Evolutionary conservation across 2,329 filamentous ascomycete genomes (phyloP), one percentile per base, ranked within the genome.

Genomic region (Trichophaea hybrida): DNA sequence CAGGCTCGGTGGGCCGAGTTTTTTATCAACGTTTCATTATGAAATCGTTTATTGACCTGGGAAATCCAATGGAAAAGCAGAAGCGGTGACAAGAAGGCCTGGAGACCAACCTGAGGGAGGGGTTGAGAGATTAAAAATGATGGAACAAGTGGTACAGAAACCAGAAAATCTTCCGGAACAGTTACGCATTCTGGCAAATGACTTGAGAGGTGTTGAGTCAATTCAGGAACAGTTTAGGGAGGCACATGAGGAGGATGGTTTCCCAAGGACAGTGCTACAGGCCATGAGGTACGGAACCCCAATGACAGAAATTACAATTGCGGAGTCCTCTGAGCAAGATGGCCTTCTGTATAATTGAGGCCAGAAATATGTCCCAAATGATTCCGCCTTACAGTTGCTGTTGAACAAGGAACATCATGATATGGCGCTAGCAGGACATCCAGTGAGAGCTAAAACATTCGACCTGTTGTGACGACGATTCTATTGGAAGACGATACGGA

Each of bases 1-100:
- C 62, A 70, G 60, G 66, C 60, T 12, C n/a, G 65, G 13, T 71
- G 64, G 66, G 53, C 63, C 4, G 61, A 69, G 59, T n/a, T 56
- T 60, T 10, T 57, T 70, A 8, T 55, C 58, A 6, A n/a, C 35
- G 24, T 69, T 61, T 57, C 51, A 68, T 32, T 69, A 68, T 33
- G 51, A 55, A 38, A 69, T 69, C 33, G 44, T 15, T 5, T 68
- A 62, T 51, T 10, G 54, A 33, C 55, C 63, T 32, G 61, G 61
- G 35, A 59, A 54, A 40, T 13, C 35, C 10, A 31, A 49, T 17
- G 50, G 33, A 33, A 59, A 61, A 56, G 34, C 60, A 4, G 51
- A 61, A 44, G 44, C 46, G 5, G 17, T 64, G 17, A 62, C 57
- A 8, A 43, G 58, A 24, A 55, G 50, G 50, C 62, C 57, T 33